Conservation (phyloP, 257 asterid genomes). For the Echium plantagineum region DNA sequence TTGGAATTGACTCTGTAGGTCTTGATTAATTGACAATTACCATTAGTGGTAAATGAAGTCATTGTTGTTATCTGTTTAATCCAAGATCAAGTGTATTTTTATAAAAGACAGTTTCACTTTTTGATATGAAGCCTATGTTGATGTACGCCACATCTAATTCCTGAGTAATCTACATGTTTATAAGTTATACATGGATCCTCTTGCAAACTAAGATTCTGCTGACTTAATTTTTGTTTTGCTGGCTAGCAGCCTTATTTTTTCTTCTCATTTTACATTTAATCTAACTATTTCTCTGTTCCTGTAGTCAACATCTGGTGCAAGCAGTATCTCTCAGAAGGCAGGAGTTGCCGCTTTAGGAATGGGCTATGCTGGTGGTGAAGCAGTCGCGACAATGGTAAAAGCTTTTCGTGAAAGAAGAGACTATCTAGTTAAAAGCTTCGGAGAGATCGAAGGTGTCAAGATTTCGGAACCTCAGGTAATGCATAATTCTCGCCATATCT, state of each 20-base stretch:
- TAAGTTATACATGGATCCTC: no score
- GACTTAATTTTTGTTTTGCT: not conserved
- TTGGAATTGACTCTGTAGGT: no score
- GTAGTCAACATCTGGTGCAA: constrained; percentile 93
- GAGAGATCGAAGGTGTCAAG: constrained; percentile 63
- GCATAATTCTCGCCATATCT: not conserved
- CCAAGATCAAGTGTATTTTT: no score
- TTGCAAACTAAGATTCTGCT: not conserved
- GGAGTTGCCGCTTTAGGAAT: constrained; percentile 84
- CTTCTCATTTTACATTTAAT: constrained; percentile 2
- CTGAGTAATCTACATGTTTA: no score
- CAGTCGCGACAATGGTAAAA: constrained; percentile 67
- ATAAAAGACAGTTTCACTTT: no score
- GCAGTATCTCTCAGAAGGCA: constrained; percentile 94
- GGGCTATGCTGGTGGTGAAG: constrained; percentile 97
- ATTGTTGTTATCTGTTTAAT: no score
- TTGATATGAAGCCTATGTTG: no score
- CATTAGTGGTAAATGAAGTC: no score
- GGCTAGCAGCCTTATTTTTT: not conserved
- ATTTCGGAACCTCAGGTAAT: constrained; percentile 85
- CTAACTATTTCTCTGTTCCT: constrained; percentile 5
- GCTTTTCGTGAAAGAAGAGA: constrained; percentile 91
- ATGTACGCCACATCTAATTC: no score
- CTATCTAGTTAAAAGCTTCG: constrained; percentile 63
- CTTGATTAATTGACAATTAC: no score